Evolutionary conservation across 2,329 filamentous ascomycete genomes (phyloP).

Genomic region (Fusarium drepaniforme): DNA sequence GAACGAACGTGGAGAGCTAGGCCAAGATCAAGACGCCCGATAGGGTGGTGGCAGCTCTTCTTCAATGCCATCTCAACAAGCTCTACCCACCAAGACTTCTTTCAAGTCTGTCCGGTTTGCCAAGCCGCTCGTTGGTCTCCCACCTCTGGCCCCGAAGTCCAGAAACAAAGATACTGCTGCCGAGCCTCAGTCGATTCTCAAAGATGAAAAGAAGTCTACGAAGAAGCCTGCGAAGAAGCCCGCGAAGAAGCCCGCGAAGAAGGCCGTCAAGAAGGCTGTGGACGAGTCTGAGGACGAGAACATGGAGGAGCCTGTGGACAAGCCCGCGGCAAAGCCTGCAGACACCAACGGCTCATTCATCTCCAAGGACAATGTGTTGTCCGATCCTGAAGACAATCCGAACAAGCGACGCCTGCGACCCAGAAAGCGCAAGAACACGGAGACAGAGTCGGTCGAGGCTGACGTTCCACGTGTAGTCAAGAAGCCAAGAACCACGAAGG

Average conservation of each 20-base stretch:
- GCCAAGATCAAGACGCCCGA: slow-evolving; percentile 53
- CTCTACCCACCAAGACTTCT: slow-evolving; percentile 18
- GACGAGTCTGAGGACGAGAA: background rate
- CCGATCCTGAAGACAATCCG: slow-evolving; percentile 21
- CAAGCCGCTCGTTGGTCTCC: slow-evolving; percentile 35
- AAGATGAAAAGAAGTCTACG: background rate
- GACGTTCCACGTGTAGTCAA: slow-evolving; percentile 24
- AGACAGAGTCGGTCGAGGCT: slow-evolving; percentile 16
- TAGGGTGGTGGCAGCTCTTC: slow-evolving; percentile 49
- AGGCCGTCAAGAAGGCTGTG: background rate
- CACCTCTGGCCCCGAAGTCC: slow-evolving; percentile 26
- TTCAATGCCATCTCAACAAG: slow-evolving; percentile 34
- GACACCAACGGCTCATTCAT: slow-evolving; percentile 5
- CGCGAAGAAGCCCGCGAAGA: background rate
- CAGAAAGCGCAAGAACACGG: slow-evolving; percentile 28
- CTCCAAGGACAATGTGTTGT: background rate
- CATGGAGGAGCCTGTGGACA: background rate
- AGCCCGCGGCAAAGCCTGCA: background rate
- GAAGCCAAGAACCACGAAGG: slow-evolving; percentile 12
- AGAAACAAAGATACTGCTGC: background rate
- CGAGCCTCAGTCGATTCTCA: background rate
- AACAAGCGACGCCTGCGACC: slow-evolving; percentile 39
- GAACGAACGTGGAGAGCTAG: slow-evolving; percentile 48
- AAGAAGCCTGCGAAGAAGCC: no score
- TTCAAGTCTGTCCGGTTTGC: slow-evolving; percentile 43